phyloP scores from a whole-genome alignment of 1,284 basidiomycete genomes.

The Singerocomus rubriflavus region DNA sequence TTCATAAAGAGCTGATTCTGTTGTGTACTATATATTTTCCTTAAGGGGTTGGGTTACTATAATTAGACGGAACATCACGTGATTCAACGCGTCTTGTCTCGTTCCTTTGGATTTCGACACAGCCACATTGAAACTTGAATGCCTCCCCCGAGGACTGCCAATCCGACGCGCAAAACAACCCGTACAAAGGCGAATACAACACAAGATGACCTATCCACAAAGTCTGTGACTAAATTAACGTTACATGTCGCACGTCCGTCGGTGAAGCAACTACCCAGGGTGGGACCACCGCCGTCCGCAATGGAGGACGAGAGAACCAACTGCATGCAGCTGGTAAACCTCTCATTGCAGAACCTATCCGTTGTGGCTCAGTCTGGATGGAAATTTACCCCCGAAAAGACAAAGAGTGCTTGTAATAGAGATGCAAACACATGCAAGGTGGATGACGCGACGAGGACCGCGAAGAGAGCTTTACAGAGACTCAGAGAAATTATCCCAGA shows the following conservation, averaged over 20 bases:
- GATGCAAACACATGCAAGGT: conserved; percentile 34
- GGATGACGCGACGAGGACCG: conserved; percentile 33
- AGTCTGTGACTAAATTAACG: conserved; percentile 5
- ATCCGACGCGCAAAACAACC: conserved; percentile 12
- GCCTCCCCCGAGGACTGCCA: conserved; percentile 12
- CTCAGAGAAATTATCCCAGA: conserved; percentile 46
- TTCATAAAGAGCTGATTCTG: no score
- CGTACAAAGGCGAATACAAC: conserved; percentile 10
- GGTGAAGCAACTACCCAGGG: conserved; percentile 3
- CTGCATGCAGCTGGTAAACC: conserved; percentile 62
- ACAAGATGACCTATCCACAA: conserved; percentile 6
- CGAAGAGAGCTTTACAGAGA: conserved; percentile 39
- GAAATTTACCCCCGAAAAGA: conserved; percentile 35
- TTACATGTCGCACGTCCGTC: conserved; percentile 3
- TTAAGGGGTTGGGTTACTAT: no score
- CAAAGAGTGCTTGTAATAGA: conserved; percentile 21
- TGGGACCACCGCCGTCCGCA: not conserved
- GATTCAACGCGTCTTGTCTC: conserved; percentile 2
- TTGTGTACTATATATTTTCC: no score
- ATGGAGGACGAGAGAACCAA: conserved; percentile 29
- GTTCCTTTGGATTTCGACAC: not conserved
- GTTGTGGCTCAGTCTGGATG: conserved; percentile 54
- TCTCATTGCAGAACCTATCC: conserved; percentile 56
- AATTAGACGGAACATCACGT: not conserved
- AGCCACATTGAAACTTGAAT: conserved; percentile 2